Evolutionary conservation across 2,329 filamentous ascomycete species (phyloP), one percentile per base, ranked within the genome.

Genomic region (Lomentospora prolificans): DNA sequence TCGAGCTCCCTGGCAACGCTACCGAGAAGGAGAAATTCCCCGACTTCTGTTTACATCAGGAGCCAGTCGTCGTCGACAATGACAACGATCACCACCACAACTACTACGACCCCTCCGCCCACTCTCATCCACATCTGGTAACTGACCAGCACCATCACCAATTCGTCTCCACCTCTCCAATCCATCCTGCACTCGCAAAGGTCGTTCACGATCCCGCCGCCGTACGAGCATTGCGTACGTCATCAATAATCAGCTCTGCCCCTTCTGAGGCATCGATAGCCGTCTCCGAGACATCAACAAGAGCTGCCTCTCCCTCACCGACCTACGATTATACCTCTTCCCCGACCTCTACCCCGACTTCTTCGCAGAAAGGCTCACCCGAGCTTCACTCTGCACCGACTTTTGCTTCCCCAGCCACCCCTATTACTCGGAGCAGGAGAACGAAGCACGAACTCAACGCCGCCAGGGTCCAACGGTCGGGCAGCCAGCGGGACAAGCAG

Each of bases 371-470:
- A 24, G 51, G 57, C 27, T 53, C 31, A 48, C 55, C 52, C 5
- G 56, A 57, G 6, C 57, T 57, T 22, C 44, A 50, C 17, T 53
- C 50, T 12, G 36, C 51, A 31, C 25, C 54, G 19, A 58, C 24
- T 54, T 50, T 41, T 36, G 57, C 25, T 27, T 60, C 58, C 55
- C 63, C 44, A 22, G 24, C 19, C 24, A 7, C 65, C 59, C 63
- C 67, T 58, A 66, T 65, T 60, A 62, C 68, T 55, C 69, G 73
- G 58, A 72, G 62, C 63, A 66, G 73, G 62, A 69, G 72, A 59
- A 68, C 76, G 70, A 74, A 75, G 62, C 70, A 75, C 65, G 72
- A 74, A 59, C 67, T 78, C 68, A 74, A 79, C 67, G 75, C 75
- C 61, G 73, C 72, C 60, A 71, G 76, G 58, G 63, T 72, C 58